phyloP scores from a whole-genome alignment of 352 stramenopile species.

The Saprolegnia diclina region DNA sequence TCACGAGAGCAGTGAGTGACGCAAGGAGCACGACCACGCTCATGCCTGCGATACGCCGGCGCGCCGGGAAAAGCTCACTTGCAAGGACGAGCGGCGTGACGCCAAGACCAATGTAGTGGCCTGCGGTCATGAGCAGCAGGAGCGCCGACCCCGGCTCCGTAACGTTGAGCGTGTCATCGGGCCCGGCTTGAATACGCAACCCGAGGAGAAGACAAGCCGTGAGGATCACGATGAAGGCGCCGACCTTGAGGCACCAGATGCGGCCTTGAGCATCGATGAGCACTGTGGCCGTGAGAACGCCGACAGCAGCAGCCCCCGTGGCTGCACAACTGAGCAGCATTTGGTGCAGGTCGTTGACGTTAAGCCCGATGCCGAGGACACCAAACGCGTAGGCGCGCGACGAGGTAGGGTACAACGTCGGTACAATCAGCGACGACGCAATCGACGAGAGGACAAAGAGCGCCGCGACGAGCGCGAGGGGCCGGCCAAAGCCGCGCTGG shows the following conservation, averaged over 20 bases:
- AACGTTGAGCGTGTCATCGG: constrained; percentile 31
- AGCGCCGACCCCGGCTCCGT: constrained; percentile 55
- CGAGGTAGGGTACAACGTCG: constrained; percentile 42
- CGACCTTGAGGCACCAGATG: constrained; percentile 44
- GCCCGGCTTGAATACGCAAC: constrained; percentile 40
- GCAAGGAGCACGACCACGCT: constrained; percentile 68
- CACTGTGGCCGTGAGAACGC: constrained; percentile 47
- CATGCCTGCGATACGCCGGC: constrained; percentile 52
- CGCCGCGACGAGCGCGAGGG: constrained; percentile 48
- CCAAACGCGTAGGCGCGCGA: constrained; percentile 44
- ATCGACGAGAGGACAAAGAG: constrained; percentile 52
- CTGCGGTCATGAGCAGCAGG: constrained; percentile 55
- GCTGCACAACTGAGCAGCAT: constrained; percentile 41
- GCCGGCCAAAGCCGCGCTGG: constrained; percentile 53
- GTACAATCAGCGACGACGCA: constrained; percentile 44
- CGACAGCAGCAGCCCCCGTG: constrained; percentile 42
- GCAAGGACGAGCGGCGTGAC: constrained; percentile 50
- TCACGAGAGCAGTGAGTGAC: constrained; percentile 36
- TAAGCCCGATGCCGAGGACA: constrained; percentile 52
- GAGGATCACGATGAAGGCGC: constrained; percentile 46
- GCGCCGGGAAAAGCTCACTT: constrained; percentile 67
- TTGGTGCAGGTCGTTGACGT: constrained; percentile 47
- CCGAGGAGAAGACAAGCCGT: constrained; percentile 42
- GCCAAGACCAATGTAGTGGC: constrained; percentile 58
- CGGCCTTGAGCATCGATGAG: constrained; percentile 63